Conservation (phyloP, 2,329 filamentous ascomycete genomes). For the Endocalyx cinctus region DNA sequence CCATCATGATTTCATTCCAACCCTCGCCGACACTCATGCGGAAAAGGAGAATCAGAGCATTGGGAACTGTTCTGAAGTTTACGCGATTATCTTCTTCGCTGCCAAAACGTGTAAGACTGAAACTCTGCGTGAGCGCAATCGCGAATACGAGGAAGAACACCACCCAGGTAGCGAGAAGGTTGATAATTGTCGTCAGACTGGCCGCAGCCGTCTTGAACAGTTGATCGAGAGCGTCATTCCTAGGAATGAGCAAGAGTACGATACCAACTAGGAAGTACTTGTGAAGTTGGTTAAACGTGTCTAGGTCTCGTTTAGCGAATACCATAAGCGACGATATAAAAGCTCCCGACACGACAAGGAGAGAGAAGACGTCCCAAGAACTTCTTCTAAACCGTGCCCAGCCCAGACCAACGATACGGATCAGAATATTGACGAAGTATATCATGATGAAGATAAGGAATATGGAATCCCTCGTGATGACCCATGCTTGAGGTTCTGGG, state of each 20-base stretch:
- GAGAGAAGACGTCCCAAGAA: constrained; percentile 90
- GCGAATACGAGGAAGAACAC: constrained; percentile 95
- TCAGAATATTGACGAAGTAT: constrained; percentile 75
- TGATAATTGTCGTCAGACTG: constrained; percentile 84
- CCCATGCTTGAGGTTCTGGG: constrained; percentile 68
- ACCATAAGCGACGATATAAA: constrained; percentile 78
- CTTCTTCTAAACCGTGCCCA: constrained; percentile 90
- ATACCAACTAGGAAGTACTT: constrained; percentile 93
- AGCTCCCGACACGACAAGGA: constrained; percentile 74
- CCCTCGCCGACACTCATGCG: constrained; percentile 90
- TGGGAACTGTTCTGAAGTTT: constrained; percentile 92
- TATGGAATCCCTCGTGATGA: constrained; percentile 62
- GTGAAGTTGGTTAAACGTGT: constrained; percentile 73
- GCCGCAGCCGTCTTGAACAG: constrained; percentile 98
- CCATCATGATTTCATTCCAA: constrained; percentile 97
- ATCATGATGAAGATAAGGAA: constrained; percentile 80
- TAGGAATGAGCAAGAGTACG: constrained; percentile 83
- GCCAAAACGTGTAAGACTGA: constrained; percentile 89
- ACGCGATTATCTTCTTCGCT: constrained; percentile 67
- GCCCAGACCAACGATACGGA: constrained; percentile 82
- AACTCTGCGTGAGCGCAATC: constrained; percentile 92
- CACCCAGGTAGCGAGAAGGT: constrained; percentile 93
- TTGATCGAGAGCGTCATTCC: constrained; percentile 95
- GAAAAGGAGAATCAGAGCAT: constrained; percentile 89
- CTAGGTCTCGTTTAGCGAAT: constrained; percentile 54